Evolutionary conservation across 768 basidiomycete species (phyloP), one percentile per base, ranked within the genome.

Genomic region (Kwoniella shandongensis): DNA sequence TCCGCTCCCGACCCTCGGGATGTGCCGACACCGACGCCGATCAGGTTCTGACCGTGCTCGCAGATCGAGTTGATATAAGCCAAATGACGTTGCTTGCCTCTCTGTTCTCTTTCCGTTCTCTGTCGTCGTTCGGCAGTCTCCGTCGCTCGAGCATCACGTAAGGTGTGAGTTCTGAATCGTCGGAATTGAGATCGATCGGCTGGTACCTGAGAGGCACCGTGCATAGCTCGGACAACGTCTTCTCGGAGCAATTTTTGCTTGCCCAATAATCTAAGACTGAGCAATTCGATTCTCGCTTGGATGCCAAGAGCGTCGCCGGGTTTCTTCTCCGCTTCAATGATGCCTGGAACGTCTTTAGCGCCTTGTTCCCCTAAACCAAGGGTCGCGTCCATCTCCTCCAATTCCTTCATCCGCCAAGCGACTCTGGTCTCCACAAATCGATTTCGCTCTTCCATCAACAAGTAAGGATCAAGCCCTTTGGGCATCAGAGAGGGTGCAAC

Each of bases 31-130:
- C 80, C 84, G n/a, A 79, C 80, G 35, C 86, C 76, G 41, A 78
- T 64, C 46, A 97, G 81, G 27, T 88, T 86, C 52, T 81, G 82
- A 0, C 90, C 91, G 75, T 99, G 94, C 32, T 81, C 76, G 70
- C 86, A 88, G 62, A 99, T 97, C 55, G 88, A 83, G 27, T 80
- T 81, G 67, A 99, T 87, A 69, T 98, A 92, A 63, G 94, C 92
- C 71, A 94, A 83, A 70, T 99, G 96, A 73, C 94, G 92, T 79
- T 90, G 88, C 76, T 98, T 98, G 40, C 92, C 92, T 32, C 91
- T 86, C 22, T 87, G 86, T 78, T 98, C 94, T 20, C 96, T 86
- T 58, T 98, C 94, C 12, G 83, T 81, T 26, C 93, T 86, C 73
- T 98, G 96, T 74, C 88, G 87, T 57, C 91, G 83, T 78, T 99